phyloP scores from a whole-genome alignment of 305 asterid species.

The Fraxinus floribunda region DNA sequence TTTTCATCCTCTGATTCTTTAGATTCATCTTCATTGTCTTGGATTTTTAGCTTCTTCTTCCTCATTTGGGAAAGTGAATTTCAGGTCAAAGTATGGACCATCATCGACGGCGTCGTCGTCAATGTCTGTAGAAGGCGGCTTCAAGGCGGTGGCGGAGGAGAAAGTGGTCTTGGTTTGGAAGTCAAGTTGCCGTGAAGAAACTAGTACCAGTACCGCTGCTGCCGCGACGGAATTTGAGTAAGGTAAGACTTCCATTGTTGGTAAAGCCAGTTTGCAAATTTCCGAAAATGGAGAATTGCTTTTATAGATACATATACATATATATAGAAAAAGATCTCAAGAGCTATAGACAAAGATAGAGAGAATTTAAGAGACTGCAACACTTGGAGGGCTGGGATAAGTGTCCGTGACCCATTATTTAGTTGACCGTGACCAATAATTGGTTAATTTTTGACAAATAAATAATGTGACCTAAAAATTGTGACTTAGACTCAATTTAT shows the following conservation, averaged over 20 bases:
- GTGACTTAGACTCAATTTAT: too few relatives aligned
- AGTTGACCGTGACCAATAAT: too few relatives aligned
- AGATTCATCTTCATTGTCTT: neutral
- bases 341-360: too few relatives aligned
- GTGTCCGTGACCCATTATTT: too few relatives aligned
- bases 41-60: constrained; percentile 2
- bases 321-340: too few relatives aligned
- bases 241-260: constrained; percentile 50
- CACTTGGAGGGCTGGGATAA: too few relatives aligned
- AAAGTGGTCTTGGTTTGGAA: neutral
- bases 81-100: constrained; percentile 45
- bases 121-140: constrained; percentile 25
- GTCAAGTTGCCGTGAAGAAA: neutral
- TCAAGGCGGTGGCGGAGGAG: neutral
- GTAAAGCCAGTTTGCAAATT: constrained; percentile 37
- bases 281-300: neutral
- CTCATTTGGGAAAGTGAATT: constrained; percentile 33
- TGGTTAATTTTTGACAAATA: too few relatives aligned
- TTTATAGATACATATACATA: neutral
- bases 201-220: neutral
- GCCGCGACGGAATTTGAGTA: constrained; percentile 33
- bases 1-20: constrained; percentile 16
- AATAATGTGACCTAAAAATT: too few relatives aligned
- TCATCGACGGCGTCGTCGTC: constrained; percentile 25
- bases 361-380: too few relatives aligned